These are phyloP conservation scores for Atalantia buxifolia DNA, from an alignment of 345 rosid genomes.

Conservation along the genomic window DNA sequence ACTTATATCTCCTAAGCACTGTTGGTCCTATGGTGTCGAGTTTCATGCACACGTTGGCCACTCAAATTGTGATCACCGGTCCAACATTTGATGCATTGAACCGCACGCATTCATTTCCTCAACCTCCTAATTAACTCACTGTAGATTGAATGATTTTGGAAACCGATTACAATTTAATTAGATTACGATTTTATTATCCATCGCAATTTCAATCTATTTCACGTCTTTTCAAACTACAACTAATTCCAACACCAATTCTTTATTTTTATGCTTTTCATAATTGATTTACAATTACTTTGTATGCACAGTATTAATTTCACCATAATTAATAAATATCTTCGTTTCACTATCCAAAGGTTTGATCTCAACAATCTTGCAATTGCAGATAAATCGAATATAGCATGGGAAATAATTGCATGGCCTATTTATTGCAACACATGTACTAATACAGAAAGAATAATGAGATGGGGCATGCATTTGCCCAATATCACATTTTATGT, in stretches of 20 bases:
- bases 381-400: background rate
- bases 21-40: background rate
- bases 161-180: background rate
- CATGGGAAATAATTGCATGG: background rate
- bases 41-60: conserved; percentile 4
- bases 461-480: conserved; percentile 31
- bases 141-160: background rate
- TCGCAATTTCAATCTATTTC: background rate
- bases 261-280: too few species aligned
- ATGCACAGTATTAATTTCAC: background rate
- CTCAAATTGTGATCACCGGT: background rate
- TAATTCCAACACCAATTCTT: too few species aligned
- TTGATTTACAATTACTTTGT: background rate
- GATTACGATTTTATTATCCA: background rate
- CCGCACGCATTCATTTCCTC: background rate
- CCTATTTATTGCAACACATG: conserved; percentile 8
- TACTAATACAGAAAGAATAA: conserved; percentile 10
- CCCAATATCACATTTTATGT: conserved; percentile 11
- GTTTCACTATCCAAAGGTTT: too few species aligned
- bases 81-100: background rate
- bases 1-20: background rate
- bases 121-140: background rate
- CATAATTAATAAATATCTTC: too few species aligned
- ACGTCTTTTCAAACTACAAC: background rate
- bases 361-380: too few species aligned